These are phyloP conservation scores for Ogataea siamensis DNA, from an alignment of 805 yeast species.

Conservation along the genomic window DNA sequence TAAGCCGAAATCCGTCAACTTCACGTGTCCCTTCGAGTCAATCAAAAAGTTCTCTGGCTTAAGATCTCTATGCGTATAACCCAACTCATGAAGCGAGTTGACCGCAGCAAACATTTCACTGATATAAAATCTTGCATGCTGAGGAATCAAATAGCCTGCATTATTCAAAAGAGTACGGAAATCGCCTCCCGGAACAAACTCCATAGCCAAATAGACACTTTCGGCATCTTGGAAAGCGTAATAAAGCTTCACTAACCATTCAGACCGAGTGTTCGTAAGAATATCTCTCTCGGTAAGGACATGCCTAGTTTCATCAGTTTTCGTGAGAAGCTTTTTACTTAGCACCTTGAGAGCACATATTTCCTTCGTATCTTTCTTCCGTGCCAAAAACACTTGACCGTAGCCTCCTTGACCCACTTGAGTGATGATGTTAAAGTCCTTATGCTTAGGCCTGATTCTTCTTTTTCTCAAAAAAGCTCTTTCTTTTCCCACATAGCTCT, in stretches of 20 bases:
- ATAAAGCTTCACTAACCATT: constrained; percentile 90
- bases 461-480: constrained; percentile 81
- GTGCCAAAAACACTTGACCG: constrained; percentile 96
- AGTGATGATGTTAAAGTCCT: constrained; percentile 93
- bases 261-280: constrained; percentile 90
- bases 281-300: constrained; percentile 96
- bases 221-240: constrained; percentile 95
- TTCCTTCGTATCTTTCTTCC: constrained; percentile 91
- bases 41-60: constrained; percentile 93
- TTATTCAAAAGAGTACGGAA: constrained; percentile 91
- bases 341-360: constrained; percentile 92
- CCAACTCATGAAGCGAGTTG: constrained; percentile 88
- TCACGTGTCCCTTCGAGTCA: constrained; percentile 88
- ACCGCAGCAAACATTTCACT: constrained; percentile 96
- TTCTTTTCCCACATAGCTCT: constrained; percentile 78
- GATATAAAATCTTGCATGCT: constrained; percentile 92
- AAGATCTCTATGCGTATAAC: constrained; percentile 94
- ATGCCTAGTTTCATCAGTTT: constrained; percentile 92
- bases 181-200: constrained; percentile 99
- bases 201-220: constrained; percentile 94
- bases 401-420: constrained; percentile 99
- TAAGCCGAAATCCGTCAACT: constrained; percentile 92
- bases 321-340: constrained; percentile 80
- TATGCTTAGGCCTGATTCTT: constrained; percentile 87
- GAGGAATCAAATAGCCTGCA: constrained; percentile 88